These are phyloP conservation scores for Diaporthe amygdali DNA, from an alignment of 2,329 filamentous ascomycete genomes.

Conservation along the genomic window DNA sequence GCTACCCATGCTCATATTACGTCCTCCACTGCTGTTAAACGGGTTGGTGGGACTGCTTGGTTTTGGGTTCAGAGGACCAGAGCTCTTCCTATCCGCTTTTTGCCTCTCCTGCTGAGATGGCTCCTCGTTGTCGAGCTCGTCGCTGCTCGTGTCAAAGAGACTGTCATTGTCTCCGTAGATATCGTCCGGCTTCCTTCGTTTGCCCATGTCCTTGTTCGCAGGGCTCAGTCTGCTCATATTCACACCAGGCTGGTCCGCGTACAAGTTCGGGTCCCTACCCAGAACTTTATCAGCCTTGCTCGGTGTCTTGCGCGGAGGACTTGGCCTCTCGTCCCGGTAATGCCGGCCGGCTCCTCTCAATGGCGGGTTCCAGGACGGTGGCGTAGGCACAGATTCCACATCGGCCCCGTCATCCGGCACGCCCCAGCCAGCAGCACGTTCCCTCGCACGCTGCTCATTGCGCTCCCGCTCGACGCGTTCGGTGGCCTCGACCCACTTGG, in stretches of 20 bases:
- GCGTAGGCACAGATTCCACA: slow-evolving; percentile 14
- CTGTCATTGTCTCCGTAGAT: slow-evolving; percentile 38
- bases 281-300: slow-evolving; percentile 65
- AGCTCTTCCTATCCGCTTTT: slow-evolving; percentile 42
- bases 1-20: slow-evolving; percentile 33
- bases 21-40: slow-evolving; percentile 45
- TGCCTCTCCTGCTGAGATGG: slow-evolving; percentile 32
- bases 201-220: slow-evolving; percentile 31
- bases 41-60: slow-evolving; percentile 53
- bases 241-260: slow-evolving; percentile 52
- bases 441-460: slow-evolving; percentile 65
- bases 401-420: slow-evolving; percentile 36
- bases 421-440: slow-evolving; percentile 73
- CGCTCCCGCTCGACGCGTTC: slow-evolving; percentile 65
- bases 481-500: slow-evolving; percentile 75
- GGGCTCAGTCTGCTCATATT: slow-evolving; percentile 54
- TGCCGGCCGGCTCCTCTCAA: slow-evolving; percentile 36
- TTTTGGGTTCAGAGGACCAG: slow-evolving; percentile 42
- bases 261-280: slow-evolving; percentile 61
- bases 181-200: slow-evolving; percentile 39
- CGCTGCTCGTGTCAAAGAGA: slow-evolving; percentile 32
- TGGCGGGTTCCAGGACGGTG: slow-evolving; percentile 33
- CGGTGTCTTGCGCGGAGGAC: slow-evolving; percentile 42
- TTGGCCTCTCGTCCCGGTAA: slow-evolving; percentile 29
- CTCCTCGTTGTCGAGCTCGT: slow-evolving; percentile 41